Evolutionary conservation across 306 rosid species (phyloP).

Genomic region (Vigna unguiculata): DNA sequence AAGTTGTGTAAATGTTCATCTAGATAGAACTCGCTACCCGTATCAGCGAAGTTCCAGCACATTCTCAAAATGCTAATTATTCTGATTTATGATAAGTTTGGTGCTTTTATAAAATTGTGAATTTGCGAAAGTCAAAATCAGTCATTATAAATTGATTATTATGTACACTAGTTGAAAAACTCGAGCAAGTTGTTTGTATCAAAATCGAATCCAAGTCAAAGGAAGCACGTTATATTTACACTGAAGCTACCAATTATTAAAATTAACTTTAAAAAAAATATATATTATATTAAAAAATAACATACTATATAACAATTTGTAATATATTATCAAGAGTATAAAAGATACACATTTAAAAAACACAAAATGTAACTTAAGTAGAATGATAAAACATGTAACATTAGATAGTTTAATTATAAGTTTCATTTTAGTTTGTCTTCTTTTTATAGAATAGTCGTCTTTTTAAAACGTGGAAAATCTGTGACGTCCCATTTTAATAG

Average conservation of each 20-base stretch:
- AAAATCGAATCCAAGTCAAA: slow-evolving; percentile 9
- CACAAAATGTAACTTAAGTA: neutral
- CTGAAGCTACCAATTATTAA: neutral
- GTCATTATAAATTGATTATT: neutral
- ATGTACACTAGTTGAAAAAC: neutral
- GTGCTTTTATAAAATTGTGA: neutral
- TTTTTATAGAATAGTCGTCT: neutral
- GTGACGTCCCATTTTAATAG: too few species aligned
- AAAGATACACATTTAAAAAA: neutral
- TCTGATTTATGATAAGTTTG: neutral
- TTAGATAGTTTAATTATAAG: neutral
- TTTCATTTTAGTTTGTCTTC: neutral
- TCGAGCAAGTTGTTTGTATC: neutral
- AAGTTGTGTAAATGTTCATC: neutral
- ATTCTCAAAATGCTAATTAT: neutral
- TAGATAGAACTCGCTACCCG: too few species aligned
- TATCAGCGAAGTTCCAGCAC: too few species aligned
- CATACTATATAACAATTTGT: too few species aligned
- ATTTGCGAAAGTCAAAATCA: neutral
- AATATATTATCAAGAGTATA: too few species aligned
- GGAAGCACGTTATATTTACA: neutral
- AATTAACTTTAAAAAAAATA: neutral
- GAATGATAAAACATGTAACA: neutral
- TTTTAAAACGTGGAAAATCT: neutral
- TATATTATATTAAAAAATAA: neutral